Evolutionary conservation across 2,329 filamentous ascomycete species (phyloP).

Genomic region (Pseudogymnoascus destructans): DNA sequence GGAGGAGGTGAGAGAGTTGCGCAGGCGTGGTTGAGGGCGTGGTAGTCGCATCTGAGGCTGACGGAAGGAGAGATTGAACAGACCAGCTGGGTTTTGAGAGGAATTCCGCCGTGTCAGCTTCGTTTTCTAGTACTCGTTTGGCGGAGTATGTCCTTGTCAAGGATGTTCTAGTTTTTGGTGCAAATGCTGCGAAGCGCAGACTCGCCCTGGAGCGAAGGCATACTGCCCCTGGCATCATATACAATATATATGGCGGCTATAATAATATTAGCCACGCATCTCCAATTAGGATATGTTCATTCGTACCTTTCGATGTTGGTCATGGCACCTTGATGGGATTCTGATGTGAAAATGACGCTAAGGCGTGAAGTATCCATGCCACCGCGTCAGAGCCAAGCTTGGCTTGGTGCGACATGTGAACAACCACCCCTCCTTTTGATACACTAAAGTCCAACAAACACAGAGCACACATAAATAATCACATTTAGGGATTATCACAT

Average conservation of each 20-base stretch:
- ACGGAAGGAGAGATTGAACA: conserved; percentile 57
- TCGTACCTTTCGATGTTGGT: not conserved
- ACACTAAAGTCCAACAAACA: not conserved
- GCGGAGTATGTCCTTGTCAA: not conserved
- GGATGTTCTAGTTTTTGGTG: not conserved
- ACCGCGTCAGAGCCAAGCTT: conserved; percentile 10
- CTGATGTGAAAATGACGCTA: conserved; percentile 4
- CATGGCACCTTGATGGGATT: conserved; percentile 3
- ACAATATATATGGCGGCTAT: not conserved
- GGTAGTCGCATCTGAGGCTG: conserved; percentile 12
- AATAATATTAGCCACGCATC: conserved; percentile 1
- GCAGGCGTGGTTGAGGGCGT: conserved; percentile 16
- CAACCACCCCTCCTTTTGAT: conserved; percentile 1
- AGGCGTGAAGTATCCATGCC: conserved; percentile 4
- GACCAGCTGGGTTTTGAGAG: conserved; percentile 73
- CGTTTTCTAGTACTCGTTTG: conserved; percentile 4
- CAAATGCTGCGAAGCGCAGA: not conserved
- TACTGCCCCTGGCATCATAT: not conserved
- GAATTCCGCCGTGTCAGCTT: conserved; percentile 28
- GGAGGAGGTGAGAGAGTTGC: conserved; percentile 52
- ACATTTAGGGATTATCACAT: conserved; percentile 10
- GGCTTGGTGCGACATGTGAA: not conserved
- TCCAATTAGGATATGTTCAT: not conserved
- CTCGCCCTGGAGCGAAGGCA: conserved; percentile 5
- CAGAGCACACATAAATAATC: conserved; percentile 11